Percentiles rank a stretch among this genome's conserved stretches.
Conservation (phyloP, 208 protist species). For the Crithidia acanthocephali region DNA sequence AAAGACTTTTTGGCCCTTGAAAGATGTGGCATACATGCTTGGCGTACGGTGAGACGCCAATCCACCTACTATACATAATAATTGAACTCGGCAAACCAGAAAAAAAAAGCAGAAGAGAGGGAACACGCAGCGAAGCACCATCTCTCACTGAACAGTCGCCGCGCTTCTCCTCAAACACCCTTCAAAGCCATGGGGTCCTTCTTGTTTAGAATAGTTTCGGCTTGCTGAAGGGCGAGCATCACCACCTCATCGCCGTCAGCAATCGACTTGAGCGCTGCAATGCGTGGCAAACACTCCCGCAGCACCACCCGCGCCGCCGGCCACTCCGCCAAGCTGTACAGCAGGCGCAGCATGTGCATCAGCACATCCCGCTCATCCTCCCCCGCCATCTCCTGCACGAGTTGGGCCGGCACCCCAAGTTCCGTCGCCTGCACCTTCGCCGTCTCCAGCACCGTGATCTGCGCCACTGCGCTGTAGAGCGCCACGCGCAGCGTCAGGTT, state of each 20-base stretch:
- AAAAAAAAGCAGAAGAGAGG: too few species aligned
- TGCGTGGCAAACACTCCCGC: conserved; percentile 39
- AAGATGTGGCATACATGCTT: background rate
- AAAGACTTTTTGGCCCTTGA: too few species aligned
- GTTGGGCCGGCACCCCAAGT: conserved; percentile 30
- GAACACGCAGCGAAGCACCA: too few species aligned
- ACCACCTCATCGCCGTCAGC: conserved; percentile 47
- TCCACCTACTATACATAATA: too few species aligned
- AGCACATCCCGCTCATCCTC: conserved; percentile 89
- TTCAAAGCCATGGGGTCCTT: background rate
- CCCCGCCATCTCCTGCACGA: conserved; percentile 41
- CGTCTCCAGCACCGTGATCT: conserved; percentile 78
- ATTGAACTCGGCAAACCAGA: too few species aligned
- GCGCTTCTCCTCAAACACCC: background rate
- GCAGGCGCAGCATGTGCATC: conserved; percentile 63
- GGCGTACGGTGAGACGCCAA: too few species aligned
- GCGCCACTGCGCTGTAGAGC: conserved; percentile 63
- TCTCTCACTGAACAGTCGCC: background rate
- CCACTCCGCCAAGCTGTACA: conserved; percentile 74
- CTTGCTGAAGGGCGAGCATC: conserved; percentile 25
- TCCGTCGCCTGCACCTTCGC: conserved; percentile 78
- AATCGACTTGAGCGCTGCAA: conserved; percentile 43
- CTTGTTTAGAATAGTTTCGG: conserved; percentile 35
- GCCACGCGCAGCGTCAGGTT: conserved; percentile 75
- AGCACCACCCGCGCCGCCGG: conserved; percentile 55